A percentile compares a stretch with the other conserved stretches of the same genome.
Evolutionary conservation across 2,329 filamentous ascomycete species (phyloP).

Genomic region (Purpureocillium takamizusanense): DNA sequence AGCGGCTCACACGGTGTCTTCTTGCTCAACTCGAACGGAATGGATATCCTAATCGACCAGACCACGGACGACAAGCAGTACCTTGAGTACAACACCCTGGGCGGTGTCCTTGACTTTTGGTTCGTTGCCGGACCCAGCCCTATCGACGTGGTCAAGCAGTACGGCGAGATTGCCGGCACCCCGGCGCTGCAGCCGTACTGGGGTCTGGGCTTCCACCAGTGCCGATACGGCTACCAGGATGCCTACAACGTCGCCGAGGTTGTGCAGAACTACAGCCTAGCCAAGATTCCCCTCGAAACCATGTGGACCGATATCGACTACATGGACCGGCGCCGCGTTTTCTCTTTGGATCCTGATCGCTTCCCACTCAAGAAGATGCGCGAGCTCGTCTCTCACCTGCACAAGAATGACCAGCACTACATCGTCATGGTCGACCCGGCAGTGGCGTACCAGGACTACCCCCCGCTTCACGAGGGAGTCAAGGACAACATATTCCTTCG

Average conservation of each 20-base stretch:
- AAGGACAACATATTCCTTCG: constrained; percentile 38
- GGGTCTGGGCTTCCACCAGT: constrained; percentile 76
- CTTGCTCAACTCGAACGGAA: constrained; percentile 65
- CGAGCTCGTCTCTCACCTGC: constrained; percentile 57
- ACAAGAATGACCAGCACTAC: constrained; percentile 58
- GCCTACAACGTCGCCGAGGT: constrained; percentile 60
- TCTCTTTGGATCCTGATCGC: constrained; percentile 59
- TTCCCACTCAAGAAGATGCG: constrained; percentile 55
- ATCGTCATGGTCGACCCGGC: constrained; percentile 73
- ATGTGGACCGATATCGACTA: constrained; percentile 71
- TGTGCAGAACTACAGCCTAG: constrained; percentile 54
- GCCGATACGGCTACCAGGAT: constrained; percentile 64
- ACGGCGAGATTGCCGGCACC: constrained; percentile 58
- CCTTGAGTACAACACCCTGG: constrained; percentile 72
- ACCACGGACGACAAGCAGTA: constrained; percentile 52
- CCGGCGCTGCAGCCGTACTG: constrained; percentile 77
- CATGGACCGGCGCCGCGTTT: constrained; percentile 48
- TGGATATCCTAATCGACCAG: constrained; percentile 63
- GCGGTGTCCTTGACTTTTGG: constrained; percentile 71
- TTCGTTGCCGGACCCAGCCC: constrained; percentile 68
- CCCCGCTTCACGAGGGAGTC: constrained; percentile 30
- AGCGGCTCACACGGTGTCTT: constrained; percentile 62
- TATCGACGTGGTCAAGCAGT: constrained; percentile 59
- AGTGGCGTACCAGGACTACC: constrained; percentile 40
- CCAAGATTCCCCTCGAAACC: constrained; percentile 61